phyloP scores from a whole-genome alignment of 2,329 filamentous ascomycete genomes.

The Monilinia laxa region DNA sequence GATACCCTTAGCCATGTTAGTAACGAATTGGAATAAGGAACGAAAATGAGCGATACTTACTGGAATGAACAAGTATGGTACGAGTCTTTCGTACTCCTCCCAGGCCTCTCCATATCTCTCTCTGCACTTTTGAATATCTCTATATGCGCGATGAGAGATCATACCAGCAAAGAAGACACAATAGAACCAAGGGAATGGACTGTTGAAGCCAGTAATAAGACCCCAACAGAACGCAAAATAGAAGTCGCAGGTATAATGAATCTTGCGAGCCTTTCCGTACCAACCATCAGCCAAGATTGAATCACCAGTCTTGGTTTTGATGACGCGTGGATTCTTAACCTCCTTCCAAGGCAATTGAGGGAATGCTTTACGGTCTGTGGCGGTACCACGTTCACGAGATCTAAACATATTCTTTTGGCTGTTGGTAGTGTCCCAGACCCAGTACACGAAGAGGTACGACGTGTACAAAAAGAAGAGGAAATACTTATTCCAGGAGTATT shows the following conservation, averaged over 20 bases:
- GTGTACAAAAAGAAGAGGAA: constrained; percentile 64
- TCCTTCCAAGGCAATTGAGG: constrained; percentile 89
- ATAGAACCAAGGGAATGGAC: constrained; percentile 88
- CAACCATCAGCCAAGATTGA: constrained; percentile 82
- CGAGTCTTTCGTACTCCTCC: constrained; percentile 74
- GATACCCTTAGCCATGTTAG: constrained; percentile 11
- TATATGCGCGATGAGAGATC: constrained; percentile 74
- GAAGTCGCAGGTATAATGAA: constrained; percentile 78
- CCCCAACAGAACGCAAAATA: constrained; percentile 79
- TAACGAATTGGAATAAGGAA: neutral
- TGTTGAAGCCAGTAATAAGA: constrained; percentile 75
- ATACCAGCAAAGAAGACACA: constrained; percentile 76
- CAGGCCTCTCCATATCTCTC: constrained; percentile 80
- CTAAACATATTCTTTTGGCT: constrained; percentile 94
- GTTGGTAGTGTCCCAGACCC: constrained; percentile 90
- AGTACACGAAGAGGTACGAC: constrained; percentile 81
- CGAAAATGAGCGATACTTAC: constrained; percentile 41
- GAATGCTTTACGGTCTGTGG: constrained; percentile 73
- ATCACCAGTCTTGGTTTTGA: constrained; percentile 70
- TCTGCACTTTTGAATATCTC: constrained; percentile 74
- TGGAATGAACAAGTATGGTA: constrained; percentile 84
- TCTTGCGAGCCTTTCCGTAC: constrained; percentile 77
- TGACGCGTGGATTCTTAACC: constrained; percentile 75
- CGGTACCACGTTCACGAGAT: constrained; percentile 70
- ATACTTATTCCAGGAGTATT: constrained; percentile 73